Base-by-base conservation (phyloP, 192 early-diverging fungal species). In the Spizellomyces punctatus region DNA sequence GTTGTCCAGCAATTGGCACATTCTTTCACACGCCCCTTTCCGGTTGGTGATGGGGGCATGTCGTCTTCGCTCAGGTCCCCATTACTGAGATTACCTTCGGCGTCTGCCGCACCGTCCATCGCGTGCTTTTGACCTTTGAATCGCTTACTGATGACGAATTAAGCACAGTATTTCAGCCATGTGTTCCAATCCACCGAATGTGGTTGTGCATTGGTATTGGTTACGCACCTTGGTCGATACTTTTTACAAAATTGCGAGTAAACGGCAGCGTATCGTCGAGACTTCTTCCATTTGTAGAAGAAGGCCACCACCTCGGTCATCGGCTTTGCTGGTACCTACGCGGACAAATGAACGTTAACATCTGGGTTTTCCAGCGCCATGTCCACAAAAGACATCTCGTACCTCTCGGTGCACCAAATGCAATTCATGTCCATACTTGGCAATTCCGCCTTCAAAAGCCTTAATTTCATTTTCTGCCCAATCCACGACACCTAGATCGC, bases 281-380 rank as follows among this genome's bases (percentile, higher is more conserved):
- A 64, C 55, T 79, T 79, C 74, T 79, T 79, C 74, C 74, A 77
- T 21, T 64, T 64, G 57, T 79, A 79, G 59, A 76, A 79, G 63
- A 47, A 79, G 1, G 50, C 43, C 16, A 79, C 71, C 8, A 79
- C 21, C 54, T 74, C 77, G 0, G 65, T 46, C 61, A 74, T 64
- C 14, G 67, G 17, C 62, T 78, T 78, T 22, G 72, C 44, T n/a
- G 64, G 68, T 6, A 76, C 69, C 67, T 74, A 71, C 5, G 42
- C 10, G 42, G 36, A 27, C 70, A 46, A 22, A 66, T 0, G 19
- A 54, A 76, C 49, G 41, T 8, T 45, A 43, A 27, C 8, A 46
- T 10, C 12, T 61, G 10, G 41, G 0, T 27, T 22, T 12, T 61
- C 10, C 9, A 64, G 14, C 9, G 10, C 41, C 9, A 45, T 45